These are phyloP conservation scores for Paramecium sexaurelia DNA, from an alignment of 73 alveolate species.

Conservation along the genomic window DNA sequence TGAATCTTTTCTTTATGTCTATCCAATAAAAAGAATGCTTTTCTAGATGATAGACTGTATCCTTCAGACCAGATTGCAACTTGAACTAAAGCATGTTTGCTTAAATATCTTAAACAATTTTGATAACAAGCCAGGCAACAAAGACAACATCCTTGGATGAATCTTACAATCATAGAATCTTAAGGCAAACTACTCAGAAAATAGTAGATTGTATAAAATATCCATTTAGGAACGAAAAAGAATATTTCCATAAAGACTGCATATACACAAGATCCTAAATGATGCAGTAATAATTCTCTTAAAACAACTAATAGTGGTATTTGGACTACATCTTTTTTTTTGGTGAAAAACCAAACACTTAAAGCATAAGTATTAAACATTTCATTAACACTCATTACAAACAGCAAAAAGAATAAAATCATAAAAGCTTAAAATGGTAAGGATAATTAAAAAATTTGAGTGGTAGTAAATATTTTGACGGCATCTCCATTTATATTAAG, in stretches of 20 bases:
- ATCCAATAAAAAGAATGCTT: slow-evolving; percentile 58
- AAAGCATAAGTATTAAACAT: slow-evolving; percentile 56
- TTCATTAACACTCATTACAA: slow-evolving; percentile 56
- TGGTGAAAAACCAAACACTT: slow-evolving; percentile 66
- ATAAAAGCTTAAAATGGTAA: slow-evolving; percentile 40
- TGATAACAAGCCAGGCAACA: slow-evolving; percentile 53
- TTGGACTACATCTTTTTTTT: slow-evolving; percentile 59
- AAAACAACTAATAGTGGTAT: slow-evolving; percentile 53
- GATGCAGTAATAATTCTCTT: slow-evolving; percentile 43
- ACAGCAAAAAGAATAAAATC: slow-evolving; percentile 37
- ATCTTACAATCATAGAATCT: slow-evolving; percentile 51
- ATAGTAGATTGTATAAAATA: background rate
- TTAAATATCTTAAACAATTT: slow-evolving; percentile 53
- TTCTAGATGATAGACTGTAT: slow-evolving; percentile 40
- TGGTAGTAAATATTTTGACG: slow-evolving; percentile 48
- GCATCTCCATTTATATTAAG: slow-evolving; percentile 42
- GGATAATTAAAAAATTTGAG: background rate
- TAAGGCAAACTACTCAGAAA: slow-evolving; percentile 37
- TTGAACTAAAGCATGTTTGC: slow-evolving; percentile 54
- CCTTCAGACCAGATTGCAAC: slow-evolving; percentile 65
- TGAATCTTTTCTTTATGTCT: slow-evolving; percentile 55
- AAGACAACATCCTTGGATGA: slow-evolving; percentile 56
- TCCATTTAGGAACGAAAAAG: slow-evolving; percentile 56
- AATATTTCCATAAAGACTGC: slow-evolving; percentile 60
- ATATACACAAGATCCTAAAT: slow-evolving; percentile 58